These are phyloP conservation scores for Eucalyptus tenuipes DNA, from an alignment of 345 rosid species.

Conservation along the genomic window DNA sequence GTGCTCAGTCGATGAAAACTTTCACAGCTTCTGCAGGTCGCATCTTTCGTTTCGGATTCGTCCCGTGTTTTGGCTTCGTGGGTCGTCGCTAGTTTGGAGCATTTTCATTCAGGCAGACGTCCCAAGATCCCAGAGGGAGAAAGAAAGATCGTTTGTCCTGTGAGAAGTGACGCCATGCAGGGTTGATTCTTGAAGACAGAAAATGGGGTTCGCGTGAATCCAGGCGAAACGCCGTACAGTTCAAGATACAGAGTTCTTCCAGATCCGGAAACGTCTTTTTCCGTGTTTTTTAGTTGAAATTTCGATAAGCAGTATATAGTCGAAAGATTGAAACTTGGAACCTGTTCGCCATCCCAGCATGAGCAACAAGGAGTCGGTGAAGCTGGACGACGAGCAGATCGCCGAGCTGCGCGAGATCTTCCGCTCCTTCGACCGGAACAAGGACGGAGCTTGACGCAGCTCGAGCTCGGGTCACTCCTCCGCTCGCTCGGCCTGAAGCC, in stretches of 20 bases:
- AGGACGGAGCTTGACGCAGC: constrained; percentile 79
- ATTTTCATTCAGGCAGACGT: not conserved
- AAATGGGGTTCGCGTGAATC: not conserved
- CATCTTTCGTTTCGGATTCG: not conserved
- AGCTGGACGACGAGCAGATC: constrained; percentile 70
- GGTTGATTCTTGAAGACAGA: not conserved
- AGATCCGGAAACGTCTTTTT: not conserved
- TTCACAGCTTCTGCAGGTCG: not conserved
- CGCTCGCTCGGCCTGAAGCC: constrained; percentile 72
- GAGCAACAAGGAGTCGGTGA: constrained; percentile 35
- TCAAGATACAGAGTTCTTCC: not conserved
- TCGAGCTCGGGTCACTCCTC: constrained; percentile 78
- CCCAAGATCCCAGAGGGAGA: not conserved
- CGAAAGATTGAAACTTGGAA: not conserved
- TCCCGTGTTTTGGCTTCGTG: not conserved
- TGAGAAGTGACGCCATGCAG: not conserved
- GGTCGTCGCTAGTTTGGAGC: not conserved
- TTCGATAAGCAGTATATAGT: not conserved
- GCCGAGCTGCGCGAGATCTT: constrained; percentile 72
- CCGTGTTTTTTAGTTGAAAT: not conserved
- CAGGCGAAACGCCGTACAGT: not conserved
- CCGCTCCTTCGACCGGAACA: constrained; percentile 76
- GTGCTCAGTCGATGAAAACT: not conserved
- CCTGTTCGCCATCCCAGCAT: not conserved
- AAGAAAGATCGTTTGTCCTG: not conserved